phyloP scores from a whole-genome alignment of 106 monocot genomes.

The Narthecium ossifragum region DNA sequence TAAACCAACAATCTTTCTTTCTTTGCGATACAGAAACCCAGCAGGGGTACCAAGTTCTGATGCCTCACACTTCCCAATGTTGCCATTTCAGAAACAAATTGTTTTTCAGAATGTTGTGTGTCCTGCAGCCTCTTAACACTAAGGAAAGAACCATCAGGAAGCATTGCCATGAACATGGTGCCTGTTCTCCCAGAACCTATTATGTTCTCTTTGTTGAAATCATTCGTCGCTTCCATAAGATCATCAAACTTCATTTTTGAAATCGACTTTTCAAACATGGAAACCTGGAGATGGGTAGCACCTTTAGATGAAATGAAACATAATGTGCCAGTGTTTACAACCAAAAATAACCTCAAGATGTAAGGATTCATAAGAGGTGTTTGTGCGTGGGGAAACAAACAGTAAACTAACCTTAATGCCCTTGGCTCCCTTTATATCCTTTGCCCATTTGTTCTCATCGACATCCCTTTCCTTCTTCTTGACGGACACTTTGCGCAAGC shows the following conservation, averaged over 20 bases:
- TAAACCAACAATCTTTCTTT: slow-evolving; percentile 74
- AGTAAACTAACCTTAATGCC: slow-evolving; percentile 36
- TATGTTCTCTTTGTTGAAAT: slow-evolving; percentile 63
- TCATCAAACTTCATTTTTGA: slow-evolving; percentile 78
- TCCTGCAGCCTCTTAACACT: slow-evolving; percentile 72
- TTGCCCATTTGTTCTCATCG: slow-evolving; percentile 60
- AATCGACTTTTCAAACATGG: slow-evolving; percentile 79
- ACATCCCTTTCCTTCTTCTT: slow-evolving; percentile 47
- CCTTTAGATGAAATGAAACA: too few relatives aligned
- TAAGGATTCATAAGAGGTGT: too few relatives aligned
- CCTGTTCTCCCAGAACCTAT: slow-evolving; percentile 68
- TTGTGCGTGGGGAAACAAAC: too few relatives aligned
- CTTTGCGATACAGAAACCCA: slow-evolving; percentile 74
- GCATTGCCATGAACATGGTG: slow-evolving; percentile 60
- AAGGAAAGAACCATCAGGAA: slow-evolving; percentile 65
- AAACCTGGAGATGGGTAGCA: slow-evolving; percentile 42
- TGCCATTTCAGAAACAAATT: slow-evolving; percentile 77
- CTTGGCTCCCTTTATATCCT: slow-evolving; percentile 47
- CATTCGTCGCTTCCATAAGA: slow-evolving; percentile 72
- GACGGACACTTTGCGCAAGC: slow-evolving; percentile 31
- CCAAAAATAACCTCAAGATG: too few relatives aligned
- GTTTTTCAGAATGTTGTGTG: slow-evolving; percentile 49
- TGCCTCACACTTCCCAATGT: slow-evolving; percentile 62
- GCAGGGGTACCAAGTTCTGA: slow-evolving; percentile 56
- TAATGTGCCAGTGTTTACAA: too few relatives aligned